Base-by-base conservation (phyloP, 768 basidiomycete species). In the Punctularia strigosozonata region DNA sequence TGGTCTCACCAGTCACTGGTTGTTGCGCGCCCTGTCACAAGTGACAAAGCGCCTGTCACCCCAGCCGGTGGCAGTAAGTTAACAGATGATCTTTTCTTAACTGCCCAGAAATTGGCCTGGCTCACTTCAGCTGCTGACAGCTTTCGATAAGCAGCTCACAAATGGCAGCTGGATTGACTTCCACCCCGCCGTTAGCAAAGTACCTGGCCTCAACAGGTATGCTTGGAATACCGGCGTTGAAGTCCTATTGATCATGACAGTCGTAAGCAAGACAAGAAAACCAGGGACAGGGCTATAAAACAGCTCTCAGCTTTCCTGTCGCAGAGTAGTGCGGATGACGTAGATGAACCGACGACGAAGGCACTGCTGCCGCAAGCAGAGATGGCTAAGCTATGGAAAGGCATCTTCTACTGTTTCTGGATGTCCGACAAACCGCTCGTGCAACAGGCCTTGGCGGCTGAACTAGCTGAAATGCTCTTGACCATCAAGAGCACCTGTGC, bases 371-470 rank as follows among this genome's bases (percentile, higher is more conserved):
- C 81, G 13, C 75, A 80, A 41, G 42, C 65, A 21, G 91, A 97
- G 51, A 81, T 95, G 78, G 71, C 75, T 44, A 94, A 91, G 59
- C 58, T 98, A 22, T 98, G 94, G 94, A 97, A 99, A 57, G 94
- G 92, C 1, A 73, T 98, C 37, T 99, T 94, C 58, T 99, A 94
- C 59, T 95, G 92, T 90, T 98, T 91, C 61, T 99, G 94, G 92
- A 97, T 97, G 91, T 97, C 92, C 7, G 94, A 99, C 62, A 99
- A 98, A 55, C 92, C 92, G 4, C 71, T 92, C 6, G 85, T 97
- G 6, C 94, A 98, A 55, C 94, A 98, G 55, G 80, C 79, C 12
- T 71, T 99, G 13, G 89, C 94, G 0, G 66, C 71, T 13, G 86
- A 91, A 49, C 61, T 99, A 26, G 84, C 94, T 14, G 78, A 88